Base-by-base conservation (phyloP, 1,139 yeast species). In the Geotrichum armillariae region DNA sequence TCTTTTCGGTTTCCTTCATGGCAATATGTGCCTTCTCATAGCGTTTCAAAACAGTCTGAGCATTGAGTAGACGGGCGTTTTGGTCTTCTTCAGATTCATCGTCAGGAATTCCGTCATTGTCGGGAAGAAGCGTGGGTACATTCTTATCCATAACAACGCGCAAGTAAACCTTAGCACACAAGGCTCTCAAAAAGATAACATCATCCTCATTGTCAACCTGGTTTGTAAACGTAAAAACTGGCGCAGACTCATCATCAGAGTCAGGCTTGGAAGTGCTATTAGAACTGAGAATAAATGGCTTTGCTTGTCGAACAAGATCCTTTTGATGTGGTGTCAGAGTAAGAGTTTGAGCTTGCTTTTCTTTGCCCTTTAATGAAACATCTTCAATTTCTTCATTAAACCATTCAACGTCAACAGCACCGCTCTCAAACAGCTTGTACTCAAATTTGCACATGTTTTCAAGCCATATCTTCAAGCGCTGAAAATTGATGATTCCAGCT, bases 331-430 rank as follows among this genome's bases (percentile, higher is more conserved):
- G 82, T 48, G 89, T 71, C 37, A 93, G 69, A 29, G 85, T 70
- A 49, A 84, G 70, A 60, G 82, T 58, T 1, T 80, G 75, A 52
- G 78, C 78, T 65, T 94, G 78, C 62, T 79, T 82, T 62, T 78
- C 79, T 56, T 80, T 84, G 56, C 93, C 94, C 49, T 81, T 75
- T 39, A 84, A 73, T 2, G 95, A 85, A 52, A 91, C 82, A 59
- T 84, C 82, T 58, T 87, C 94, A 54, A 91, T 76, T 60, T 86
- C 87, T 61, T 84, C 80, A 66, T 88, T 89, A 68, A 90, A 87
- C 96, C 97, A 91, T 56, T 85, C 95, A 5, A 85, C 81, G 66
- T 93, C 97, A 53, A 89, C 86, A 12, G 71, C 64, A 56, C 86
- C 89, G 57, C 78, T 83, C 62, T 80, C 85, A 52, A 73, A 73